Evolutionary conservation across 2,329 filamentous ascomycete species (phyloP).

Genomic region (Cytospora mali): DNA sequence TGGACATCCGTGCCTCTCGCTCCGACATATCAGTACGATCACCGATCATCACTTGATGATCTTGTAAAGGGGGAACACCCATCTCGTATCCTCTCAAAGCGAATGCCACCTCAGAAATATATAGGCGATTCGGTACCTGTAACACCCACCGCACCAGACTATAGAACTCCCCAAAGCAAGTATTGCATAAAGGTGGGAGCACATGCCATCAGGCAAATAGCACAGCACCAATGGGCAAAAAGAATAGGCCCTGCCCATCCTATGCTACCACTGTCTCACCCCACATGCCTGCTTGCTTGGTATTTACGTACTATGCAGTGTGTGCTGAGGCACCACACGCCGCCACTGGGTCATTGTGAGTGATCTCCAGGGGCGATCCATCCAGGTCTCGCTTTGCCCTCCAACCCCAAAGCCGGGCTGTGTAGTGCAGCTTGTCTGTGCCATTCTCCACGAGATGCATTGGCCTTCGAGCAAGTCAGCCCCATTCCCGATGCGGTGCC

Average conservation of each 20-base stretch:
- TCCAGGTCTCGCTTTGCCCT: not conserved
- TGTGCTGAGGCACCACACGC: not conserved
- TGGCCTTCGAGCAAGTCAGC: not conserved
- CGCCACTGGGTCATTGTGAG: not conserved
- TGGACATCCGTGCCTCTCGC: not conserved
- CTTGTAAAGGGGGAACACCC: not conserved
- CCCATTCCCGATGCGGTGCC: not conserved
- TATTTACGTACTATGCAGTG: not conserved
- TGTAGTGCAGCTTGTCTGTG: not conserved
- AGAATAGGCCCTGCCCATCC: not conserved
- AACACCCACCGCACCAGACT: not conserved
- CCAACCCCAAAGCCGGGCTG: not conserved
- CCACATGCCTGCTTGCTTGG: not conserved
- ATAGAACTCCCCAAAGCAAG: not conserved
- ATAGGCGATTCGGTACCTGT: not conserved
- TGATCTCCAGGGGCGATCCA: not conserved
- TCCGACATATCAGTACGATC: not conserved
- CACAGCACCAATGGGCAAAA: not conserved
- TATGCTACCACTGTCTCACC: not conserved
- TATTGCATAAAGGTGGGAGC: not conserved
- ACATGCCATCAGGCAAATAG: not conserved
- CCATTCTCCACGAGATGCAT: not conserved
- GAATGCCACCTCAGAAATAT: not conserved
- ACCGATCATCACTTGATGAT: not conserved
- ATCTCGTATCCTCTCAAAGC: not conserved